Evolutionary conservation across 169 alveolate species (phyloP).

Genomic region (Eimeria praecox): DNA sequence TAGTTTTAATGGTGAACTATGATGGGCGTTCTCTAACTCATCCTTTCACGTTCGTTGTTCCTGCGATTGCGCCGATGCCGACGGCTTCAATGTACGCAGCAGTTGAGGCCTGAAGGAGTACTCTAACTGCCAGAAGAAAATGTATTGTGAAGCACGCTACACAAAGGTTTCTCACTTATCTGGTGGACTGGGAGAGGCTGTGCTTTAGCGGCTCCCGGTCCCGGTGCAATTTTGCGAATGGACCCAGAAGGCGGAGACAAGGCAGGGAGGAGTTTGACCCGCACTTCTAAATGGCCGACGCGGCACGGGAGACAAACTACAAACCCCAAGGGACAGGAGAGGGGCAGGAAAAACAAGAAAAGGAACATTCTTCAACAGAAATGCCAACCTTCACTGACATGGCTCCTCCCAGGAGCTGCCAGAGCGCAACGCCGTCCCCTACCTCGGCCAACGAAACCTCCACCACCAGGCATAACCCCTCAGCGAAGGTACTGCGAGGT

Average conservation of each 20-base stretch:
- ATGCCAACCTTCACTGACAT: conserved; percentile 64
- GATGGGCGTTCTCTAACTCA: neutral
- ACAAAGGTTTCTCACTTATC: neutral
- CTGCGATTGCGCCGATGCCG: neutral
- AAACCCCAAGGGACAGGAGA: neutral
- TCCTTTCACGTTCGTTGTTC: neutral
- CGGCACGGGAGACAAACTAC: conserved; percentile 17
- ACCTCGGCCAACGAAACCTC: conserved; percentile 74
- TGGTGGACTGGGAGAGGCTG: neutral
- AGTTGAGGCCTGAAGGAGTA: neutral
- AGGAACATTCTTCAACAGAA: neutral
- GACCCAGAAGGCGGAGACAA: neutral
- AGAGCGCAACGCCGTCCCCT: conserved; percentile 64
- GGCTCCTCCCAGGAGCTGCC: conserved; percentile 77
- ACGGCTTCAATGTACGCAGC: neutral
- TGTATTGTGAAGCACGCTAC: neutral
- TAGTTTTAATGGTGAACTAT: neutral
- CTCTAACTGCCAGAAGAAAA: neutral
- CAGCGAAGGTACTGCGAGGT: conserved; percentile 23
- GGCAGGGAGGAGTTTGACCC: neutral
- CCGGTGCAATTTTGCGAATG: neutral
- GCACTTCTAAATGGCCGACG: neutral
- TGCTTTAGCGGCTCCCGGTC: neutral
- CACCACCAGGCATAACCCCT: conserved; percentile 73
- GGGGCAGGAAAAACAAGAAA: conserved; percentile 1